Base-by-base conservation (phyloP, 139 green algal genomes). In the Tetradesmus obliquus region DNA sequence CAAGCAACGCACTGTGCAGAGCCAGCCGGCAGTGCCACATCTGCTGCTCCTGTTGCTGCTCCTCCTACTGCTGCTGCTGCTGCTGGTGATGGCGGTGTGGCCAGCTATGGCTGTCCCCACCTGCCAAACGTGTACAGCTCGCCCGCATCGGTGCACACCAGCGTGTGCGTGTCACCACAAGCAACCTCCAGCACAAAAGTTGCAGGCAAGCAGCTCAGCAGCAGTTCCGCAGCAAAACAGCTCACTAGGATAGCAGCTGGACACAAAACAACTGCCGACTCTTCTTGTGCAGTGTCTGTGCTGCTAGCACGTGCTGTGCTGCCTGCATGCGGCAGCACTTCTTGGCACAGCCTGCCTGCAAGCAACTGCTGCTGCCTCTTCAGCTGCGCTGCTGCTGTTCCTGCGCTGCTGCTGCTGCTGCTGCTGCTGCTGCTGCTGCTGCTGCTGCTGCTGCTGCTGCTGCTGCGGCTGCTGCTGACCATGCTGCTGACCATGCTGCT, bases 131-230 rank as follows among this genome's bases (percentile, higher is more conserved):
- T 83, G 74, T 93, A 98, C 32, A 98, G 89, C 76, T 95, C 89
- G 7, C 97, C 97, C 1, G 69, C 87, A 0, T 86, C 83, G 2
- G 92, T 95, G 22, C 96, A 81, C 22, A 96, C 97, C 53, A 99
- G 92, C 17, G 97, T 98, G 94, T 99, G 97, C 9, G 96, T 98
- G 94, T 99, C 97, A 10, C 97, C 97, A 86, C 97, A 99, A 5
- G 96, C 95, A 45, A 99, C 94, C 9, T 80, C 54, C 32, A 57
- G 69, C 3, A 97, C 92, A 8, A 17, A 13, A 58, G 6, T 12
- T 10, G n/a, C 22, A 12, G 2, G 45, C 7, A 19, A 57, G 76
- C 76, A 32, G 76, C 76, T 32, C 79, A 55, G 79, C 12, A 22
- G 24, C 32, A 45, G 32, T 45, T 45, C 32, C 32, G 32, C 32